A percentile compares a stretch with the other conserved stretches of the same genome.
Conservation (phyloP, 139 green algal species). For the Micractinium conductrix region DNA sequence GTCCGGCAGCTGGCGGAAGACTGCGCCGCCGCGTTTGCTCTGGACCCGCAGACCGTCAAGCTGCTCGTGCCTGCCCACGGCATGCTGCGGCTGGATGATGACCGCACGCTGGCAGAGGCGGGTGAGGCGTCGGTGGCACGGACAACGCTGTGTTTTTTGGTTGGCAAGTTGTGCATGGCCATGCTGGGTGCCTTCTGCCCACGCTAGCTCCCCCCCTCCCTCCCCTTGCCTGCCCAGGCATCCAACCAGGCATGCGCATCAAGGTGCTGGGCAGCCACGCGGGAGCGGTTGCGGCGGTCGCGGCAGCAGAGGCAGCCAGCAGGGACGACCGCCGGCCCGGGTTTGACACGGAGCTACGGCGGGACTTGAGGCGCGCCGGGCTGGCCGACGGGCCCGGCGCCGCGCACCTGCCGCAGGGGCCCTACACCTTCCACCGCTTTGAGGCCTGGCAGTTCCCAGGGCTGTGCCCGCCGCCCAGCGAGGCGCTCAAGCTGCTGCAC, state of each 20-base stretch:
- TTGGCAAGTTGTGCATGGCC: background rate
- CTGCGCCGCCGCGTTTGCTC: background rate
- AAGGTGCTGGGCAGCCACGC: slow-evolving; percentile 50
- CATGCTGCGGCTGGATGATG: background rate
- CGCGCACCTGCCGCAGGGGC: background rate
- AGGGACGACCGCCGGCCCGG: slow-evolving; percentile 39
- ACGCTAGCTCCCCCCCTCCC: background rate
- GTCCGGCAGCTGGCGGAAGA: background rate
- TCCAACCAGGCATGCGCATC: background rate
- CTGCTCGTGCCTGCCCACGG: slow-evolving; percentile 1
- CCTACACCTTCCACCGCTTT: slow-evolving; percentile 52
- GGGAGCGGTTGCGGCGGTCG: slow-evolving; percentile 47
- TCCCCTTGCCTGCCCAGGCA: background rate
- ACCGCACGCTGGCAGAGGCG: background rate
- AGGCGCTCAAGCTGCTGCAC: slow-evolving; percentile 76
- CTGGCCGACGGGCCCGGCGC: background rate
- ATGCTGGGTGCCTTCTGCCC: background rate
- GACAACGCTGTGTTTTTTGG: too few species aligned
- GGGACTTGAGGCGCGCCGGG: slow-evolving; percentile 36
- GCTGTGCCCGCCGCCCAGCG: slow-evolving; percentile 41
- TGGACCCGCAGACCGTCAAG: slow-evolving; percentile 29
- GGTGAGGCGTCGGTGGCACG: background rate
- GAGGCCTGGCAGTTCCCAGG: slow-evolving; percentile 44
- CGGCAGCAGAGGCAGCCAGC: background rate
- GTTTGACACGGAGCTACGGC: slow-evolving; percentile 72